These are phyloP conservation scores for Curvularia sp. DNA, from an alignment of 2,329 filamentous ascomycete species.

Conservation along the genomic window DNA sequence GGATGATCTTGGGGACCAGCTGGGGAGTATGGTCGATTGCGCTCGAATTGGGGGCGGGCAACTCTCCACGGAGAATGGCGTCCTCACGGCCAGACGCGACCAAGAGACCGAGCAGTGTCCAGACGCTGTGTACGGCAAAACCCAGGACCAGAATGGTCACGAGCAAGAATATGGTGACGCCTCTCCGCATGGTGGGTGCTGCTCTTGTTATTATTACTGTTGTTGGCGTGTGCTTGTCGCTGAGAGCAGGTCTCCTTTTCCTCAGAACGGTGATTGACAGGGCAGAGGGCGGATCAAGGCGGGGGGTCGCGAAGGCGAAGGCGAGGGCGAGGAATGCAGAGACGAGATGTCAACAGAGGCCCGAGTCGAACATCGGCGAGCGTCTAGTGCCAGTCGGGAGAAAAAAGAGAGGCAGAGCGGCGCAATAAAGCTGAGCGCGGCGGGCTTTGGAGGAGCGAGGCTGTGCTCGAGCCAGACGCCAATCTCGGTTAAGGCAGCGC, in stretches of 20 bases:
- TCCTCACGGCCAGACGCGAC: slow-evolving; percentile 71
- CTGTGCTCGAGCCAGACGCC: slow-evolving; percentile 23
- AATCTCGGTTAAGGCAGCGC: slow-evolving; percentile 10
- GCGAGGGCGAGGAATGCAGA: slow-evolving; percentile 6
- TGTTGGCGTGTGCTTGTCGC: slow-evolving; percentile 32
- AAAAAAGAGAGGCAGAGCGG: slow-evolving; percentile 13
- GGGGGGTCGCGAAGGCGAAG: slow-evolving; percentile 9
- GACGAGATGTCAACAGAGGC: slow-evolving; percentile 20
- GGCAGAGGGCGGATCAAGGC: slow-evolving; percentile 11
- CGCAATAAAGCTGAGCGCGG: slow-evolving; percentile 20
- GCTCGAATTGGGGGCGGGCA: slow-evolving; percentile 69
- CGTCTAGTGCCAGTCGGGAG: slow-evolving; percentile 23
- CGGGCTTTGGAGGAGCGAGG: slow-evolving; percentile 14
- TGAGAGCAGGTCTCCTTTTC: slow-evolving; percentile 33
- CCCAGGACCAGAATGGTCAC: slow-evolving; percentile 69
- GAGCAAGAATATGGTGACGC: slow-evolving; percentile 68
- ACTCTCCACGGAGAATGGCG: slow-evolving; percentile 70
- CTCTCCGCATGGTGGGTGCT: slow-evolving; percentile 62
- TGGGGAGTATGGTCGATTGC: slow-evolving; percentile 63
- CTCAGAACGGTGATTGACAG: slow-evolving; percentile 10
- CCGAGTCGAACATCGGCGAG: slow-evolving; percentile 21
- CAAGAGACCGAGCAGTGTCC: slow-evolving; percentile 73
- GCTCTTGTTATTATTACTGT: slow-evolving; percentile 32
- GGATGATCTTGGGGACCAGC: slow-evolving; percentile 77
- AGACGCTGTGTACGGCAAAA: slow-evolving; percentile 71